These are phyloP conservation scores for Pythium folliculosum DNA, from an alignment of 352 stramenopile species.

Conservation along the genomic window DNA sequence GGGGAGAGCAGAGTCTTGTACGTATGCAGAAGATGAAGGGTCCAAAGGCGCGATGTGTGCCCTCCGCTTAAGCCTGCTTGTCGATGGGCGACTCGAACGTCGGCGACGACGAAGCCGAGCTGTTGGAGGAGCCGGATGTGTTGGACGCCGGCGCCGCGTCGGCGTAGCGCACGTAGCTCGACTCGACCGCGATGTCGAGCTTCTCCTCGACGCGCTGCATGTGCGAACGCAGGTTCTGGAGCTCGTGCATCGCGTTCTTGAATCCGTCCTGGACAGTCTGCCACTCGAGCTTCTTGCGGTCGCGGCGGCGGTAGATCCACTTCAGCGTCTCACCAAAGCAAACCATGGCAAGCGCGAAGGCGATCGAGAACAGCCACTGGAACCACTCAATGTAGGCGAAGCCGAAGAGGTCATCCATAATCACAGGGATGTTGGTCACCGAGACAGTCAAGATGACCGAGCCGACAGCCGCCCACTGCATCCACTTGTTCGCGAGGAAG, in stretches of 20 bases:
- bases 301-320: slow-evolving; percentile 55
- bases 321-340: slow-evolving; percentile 73
- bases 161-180: slow-evolving; percentile 39
- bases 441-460: slow-evolving; percentile 60
- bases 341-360: slow-evolving; percentile 70
- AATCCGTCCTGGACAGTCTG: slow-evolving; percentile 45
- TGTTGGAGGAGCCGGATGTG: slow-evolving; percentile 59
- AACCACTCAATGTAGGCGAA: slow-evolving; percentile 74
- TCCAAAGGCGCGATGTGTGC: background rate
- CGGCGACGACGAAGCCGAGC: slow-evolving; percentile 30
- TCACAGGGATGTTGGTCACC: slow-evolving; percentile 68
- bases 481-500: slow-evolving; percentile 80
- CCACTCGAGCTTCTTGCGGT: slow-evolving; percentile 43
- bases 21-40: background rate
- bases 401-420: slow-evolving; percentile 69
- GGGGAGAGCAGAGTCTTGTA: background rate
- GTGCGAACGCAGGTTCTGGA: slow-evolving; percentile 59
- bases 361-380: slow-evolving; percentile 74
- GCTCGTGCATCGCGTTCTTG: slow-evolving; percentile 50
- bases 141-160: slow-evolving; percentile 32
- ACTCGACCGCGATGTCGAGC: slow-evolving; percentile 49
- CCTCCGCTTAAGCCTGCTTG: background rate
- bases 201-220: slow-evolving; percentile 65
- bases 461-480: slow-evolving; percentile 67
- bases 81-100: slow-evolving; percentile 15